Evolutionary conservation across 2,329 filamentous ascomycete species (phyloP), one percentile per base, ranked within the genome.

Genomic region (Scytalidium sp.): DNA sequence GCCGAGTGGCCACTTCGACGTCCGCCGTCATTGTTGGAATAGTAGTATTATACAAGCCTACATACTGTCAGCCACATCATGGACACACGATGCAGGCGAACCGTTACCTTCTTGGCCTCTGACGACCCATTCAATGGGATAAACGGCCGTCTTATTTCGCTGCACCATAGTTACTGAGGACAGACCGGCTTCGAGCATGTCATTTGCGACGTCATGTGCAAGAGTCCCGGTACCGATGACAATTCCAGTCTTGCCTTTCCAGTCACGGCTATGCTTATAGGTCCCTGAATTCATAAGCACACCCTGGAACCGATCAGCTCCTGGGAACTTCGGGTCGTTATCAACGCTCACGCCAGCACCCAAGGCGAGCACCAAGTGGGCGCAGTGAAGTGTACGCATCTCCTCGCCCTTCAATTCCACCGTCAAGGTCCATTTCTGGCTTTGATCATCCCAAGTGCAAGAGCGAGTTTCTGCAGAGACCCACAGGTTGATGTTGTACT

Each of bases 401-500:
- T 7, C 56, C 58, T 19, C 67, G 67, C 11, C 68, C 0, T 74
- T 79, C 83, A 82, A 87, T 3, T 60, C 56, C 39, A 73, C 69
- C 2, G 66, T 65, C 0, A 55, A 56, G 0, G 79, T 75, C 20
- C 79, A 72, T 70, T 76, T 83, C 2, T 67, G 66, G 0, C 76
- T 69, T 0, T 69, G 64, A 1, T 61, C 63, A 0, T 86, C 55
- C 2, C n/a, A n/a, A n/a, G n/a, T n/a, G n/a, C n/a, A n/a, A n/a
- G n/a, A n/a, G n/a, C n/a, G n/a, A n/a, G n/a, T n/a, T n/a, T 68
- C 72, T 0, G 81, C 80, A n/a, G 65, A 67, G 1, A 73, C 78
- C 84, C 84, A 87, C 19, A 86, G 75, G 54, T 87, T 84, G 43
- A 88, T 73, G 56, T 87, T 84, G n/a, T 87, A 71, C 0, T 80